Evolutionary conservation across 2,329 filamentous ascomycete genomes (phyloP).

Genomic region (Ophiostoma australiae): DNA sequence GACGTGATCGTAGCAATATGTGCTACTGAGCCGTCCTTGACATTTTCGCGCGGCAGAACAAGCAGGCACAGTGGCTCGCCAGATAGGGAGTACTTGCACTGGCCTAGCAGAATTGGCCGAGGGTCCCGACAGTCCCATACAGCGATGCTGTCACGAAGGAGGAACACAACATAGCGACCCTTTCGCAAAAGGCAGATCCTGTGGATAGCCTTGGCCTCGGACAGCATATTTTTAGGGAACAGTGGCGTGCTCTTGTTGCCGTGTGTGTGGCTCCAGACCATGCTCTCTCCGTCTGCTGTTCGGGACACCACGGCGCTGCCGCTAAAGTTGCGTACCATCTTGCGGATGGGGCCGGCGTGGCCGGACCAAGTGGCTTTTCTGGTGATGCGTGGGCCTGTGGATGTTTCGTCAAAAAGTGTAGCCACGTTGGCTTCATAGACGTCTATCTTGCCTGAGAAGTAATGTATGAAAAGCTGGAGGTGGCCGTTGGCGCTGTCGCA

Average conservation of each 20-base stretch:
- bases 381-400: constrained; percentile 55
- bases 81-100: constrained; percentile 52
- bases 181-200: constrained; percentile 73
- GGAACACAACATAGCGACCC: constrained; percentile 73
- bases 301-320: constrained; percentile 76
- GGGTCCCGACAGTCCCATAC: constrained; percentile 72
- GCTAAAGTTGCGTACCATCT: constrained; percentile 79
- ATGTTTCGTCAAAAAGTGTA: constrained; percentile 69
- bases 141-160: constrained; percentile 65
- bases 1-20: constrained; percentile 82
- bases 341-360: constrained; percentile 73
- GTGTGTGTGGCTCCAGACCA: constrained; percentile 71
- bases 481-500: constrained; percentile 60
- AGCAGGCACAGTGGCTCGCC: constrained; percentile 78
- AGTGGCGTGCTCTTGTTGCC: constrained; percentile 43
- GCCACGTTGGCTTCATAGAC: constrained; percentile 76
- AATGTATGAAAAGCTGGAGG: constrained; percentile 71
- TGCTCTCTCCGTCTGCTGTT: constrained; percentile 70
- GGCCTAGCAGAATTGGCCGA: constrained; percentile 54
- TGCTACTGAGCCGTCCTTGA: constrained; percentile 51
- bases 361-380: constrained; percentile 72
- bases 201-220: constrained; percentile 66
- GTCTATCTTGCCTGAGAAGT: constrained; percentile 78
- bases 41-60: constrained; percentile 60
- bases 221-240: constrained; percentile 57